Percentiles rank a stretch among this genome's conserved stretches.
Conservation (phyloP, 2,329 filamentous ascomycete genomes). For the Ophiosphaerella herpotricha region DNA sequence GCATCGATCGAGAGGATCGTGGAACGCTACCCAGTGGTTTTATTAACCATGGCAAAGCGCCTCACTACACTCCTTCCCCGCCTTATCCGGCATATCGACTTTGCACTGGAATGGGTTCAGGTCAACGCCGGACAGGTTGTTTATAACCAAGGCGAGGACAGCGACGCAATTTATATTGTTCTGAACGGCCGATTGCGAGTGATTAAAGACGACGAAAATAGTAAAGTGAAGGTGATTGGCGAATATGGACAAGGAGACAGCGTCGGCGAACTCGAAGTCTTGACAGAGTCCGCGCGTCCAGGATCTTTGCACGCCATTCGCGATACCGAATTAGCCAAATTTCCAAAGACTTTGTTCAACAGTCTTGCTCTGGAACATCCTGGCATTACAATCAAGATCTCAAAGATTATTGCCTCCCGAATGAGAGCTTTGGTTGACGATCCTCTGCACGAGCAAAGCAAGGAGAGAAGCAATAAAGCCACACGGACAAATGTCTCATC, state of each 20-base stretch:
- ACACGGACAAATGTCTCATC: conserved; percentile 72
- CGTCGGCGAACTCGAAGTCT: conserved; percentile 93
- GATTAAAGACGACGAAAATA: conserved; percentile 79
- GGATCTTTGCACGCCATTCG: conserved; percentile 94
- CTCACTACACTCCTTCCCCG: conserved; percentile 87
- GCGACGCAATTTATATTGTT: conserved; percentile 97
- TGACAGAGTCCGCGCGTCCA: conserved; percentile 90
- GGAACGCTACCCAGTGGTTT: conserved; percentile 86
- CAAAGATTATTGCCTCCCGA: conserved; percentile 94
- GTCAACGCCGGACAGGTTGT: conserved; percentile 94
- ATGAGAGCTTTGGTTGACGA: conserved; percentile 90
- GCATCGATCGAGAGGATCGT: conserved; percentile 87
- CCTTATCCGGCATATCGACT: conserved; percentile 94
- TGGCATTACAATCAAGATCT: conserved; percentile 98
- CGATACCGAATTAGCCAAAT: conserved; percentile 94
- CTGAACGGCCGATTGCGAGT: conserved; percentile 88
- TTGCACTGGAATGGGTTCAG: conserved; percentile 97
- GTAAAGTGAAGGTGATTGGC: conserved; percentile 81
- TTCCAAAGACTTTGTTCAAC: conserved; percentile 94
- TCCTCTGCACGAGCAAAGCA: conserved; percentile 68
- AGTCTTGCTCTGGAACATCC: conserved; percentile 96
- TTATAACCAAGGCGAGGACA: conserved; percentile 91
- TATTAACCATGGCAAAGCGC: conserved; percentile 94
- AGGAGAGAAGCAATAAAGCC: conserved; percentile 63
- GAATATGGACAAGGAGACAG: conserved; percentile 98